These are phyloP conservation scores for Alectoria sarmentosa DNA, from an alignment of 495 filamentous ascomycete species.

Conservation along the genomic window DNA sequence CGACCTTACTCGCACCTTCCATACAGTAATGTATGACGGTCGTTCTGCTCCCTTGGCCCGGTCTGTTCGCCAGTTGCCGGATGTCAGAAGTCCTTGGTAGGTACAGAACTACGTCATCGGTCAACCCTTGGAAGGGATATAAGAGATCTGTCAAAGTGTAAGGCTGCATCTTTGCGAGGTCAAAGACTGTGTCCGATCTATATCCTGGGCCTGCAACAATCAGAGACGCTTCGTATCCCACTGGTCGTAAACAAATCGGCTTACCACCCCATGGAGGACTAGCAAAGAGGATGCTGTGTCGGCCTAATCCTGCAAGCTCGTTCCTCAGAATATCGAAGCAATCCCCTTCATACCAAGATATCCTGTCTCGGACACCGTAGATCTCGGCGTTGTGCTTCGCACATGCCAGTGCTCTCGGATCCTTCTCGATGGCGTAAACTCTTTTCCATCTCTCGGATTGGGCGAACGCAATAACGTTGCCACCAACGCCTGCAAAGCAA, in stretches of 20 bases:
- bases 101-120: conserved; percentile 59
- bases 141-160: conserved; percentile 64
- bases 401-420: conserved; percentile 68
- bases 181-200: conserved; percentile 66
- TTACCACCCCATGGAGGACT: conserved; percentile 92
- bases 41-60: conserved; percentile 46
- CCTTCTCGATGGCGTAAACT: conserved; percentile 82
- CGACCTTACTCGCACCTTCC: conserved; percentile 76
- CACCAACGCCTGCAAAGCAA: conserved; percentile 84
- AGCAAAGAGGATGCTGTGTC: conserved; percentile 66
- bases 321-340: conserved; percentile 58
- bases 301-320: conserved; percentile 41
- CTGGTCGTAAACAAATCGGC: conserved; percentile 18
- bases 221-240: background rate
- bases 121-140: conserved; percentile 46
- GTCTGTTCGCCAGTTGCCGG: conserved; percentile 65
- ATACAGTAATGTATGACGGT: conserved; percentile 88
- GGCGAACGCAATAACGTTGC: conserved; percentile 93
- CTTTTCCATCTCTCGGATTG: conserved; percentile 64
- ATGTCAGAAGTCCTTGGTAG: conserved; percentile 86
- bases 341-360: conserved; percentile 79
- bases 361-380: conserved; percentile 73
- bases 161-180: conserved; percentile 80
- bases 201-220: conserved; percentile 62
- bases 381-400: conserved; percentile 87